These are phyloP conservation scores for Candida sakaeoensis DNA, from an alignment of 805 yeast genomes.

Conservation along the genomic window DNA sequence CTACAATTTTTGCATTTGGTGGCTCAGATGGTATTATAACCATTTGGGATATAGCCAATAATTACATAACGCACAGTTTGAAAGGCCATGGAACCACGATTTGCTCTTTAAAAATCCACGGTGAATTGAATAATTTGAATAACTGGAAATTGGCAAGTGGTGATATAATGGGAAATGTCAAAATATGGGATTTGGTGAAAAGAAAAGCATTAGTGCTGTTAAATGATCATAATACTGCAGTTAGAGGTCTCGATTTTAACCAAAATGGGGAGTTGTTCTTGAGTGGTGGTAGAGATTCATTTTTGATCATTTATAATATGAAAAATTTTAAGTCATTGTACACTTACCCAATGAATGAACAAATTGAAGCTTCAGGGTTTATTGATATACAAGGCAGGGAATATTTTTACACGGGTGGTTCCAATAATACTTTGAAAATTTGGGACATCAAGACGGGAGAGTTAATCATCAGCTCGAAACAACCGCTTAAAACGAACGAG, in stretches of 20 bases:
- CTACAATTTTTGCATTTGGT: slow-evolving; percentile 87
- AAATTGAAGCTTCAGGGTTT: slow-evolving; percentile 69
- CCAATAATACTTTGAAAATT: slow-evolving; percentile 61
- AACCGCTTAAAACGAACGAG: slow-evolving; percentile 60
- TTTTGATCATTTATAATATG: slow-evolving; percentile 58
- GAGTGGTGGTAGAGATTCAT: slow-evolving; percentile 87
- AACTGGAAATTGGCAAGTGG: slow-evolving; percentile 79
- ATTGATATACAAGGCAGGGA: slow-evolving; percentile 20
- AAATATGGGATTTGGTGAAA: slow-evolving; percentile 65
- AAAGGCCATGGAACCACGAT: slow-evolving; percentile 93
- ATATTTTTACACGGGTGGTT: slow-evolving; percentile 72
- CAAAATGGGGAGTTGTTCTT: slow-evolving; percentile 52
- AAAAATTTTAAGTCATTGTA: slow-evolving; percentile 52
- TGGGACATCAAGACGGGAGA: slow-evolving; percentile 55
- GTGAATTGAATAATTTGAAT: slow-evolving; percentile 53
- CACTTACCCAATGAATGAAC: slow-evolving; percentile 71
- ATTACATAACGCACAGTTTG: slow-evolving; percentile 81
- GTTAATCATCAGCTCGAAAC: slow-evolving; percentile 40
- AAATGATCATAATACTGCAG: slow-evolving; percentile 78
- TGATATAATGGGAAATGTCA: slow-evolving; percentile 54
- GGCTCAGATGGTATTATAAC: slow-evolving; percentile 90
- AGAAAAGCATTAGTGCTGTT: slow-evolving; percentile 62
- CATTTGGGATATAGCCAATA: slow-evolving; percentile 89
- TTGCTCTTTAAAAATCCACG: slow-evolving; percentile 69
- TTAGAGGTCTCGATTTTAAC: slow-evolving; percentile 74